Evolutionary conservation across 2,329 filamentous ascomycete genomes (phyloP).

Genomic region (Fusarium mangiferae): DNA sequence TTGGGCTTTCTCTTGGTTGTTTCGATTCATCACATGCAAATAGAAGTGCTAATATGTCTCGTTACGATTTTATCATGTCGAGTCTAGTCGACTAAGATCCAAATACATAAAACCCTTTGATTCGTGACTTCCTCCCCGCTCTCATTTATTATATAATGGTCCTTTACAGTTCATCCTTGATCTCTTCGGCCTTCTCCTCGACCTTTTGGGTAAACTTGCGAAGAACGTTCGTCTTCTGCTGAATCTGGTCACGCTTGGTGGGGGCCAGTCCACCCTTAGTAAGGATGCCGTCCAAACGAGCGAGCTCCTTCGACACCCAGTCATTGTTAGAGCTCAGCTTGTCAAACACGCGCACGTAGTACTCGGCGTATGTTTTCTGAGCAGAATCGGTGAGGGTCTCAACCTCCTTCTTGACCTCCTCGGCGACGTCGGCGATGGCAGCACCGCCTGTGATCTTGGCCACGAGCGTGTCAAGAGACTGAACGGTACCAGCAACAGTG

Average conservation of each 20-base stretch:
- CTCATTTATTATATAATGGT: slow-evolving; percentile 8
- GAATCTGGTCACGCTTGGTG: slow-evolving; percentile 89
- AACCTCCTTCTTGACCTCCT: slow-evolving; percentile 78
- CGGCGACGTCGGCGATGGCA: slow-evolving; percentile 70
- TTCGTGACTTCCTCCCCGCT: slow-evolving; percentile 21
- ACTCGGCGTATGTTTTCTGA: slow-evolving; percentile 84
- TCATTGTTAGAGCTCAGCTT: slow-evolving; percentile 82
- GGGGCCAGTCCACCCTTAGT: slow-evolving; percentile 87
- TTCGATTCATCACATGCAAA: slow-evolving; percentile 16
- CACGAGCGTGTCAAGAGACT: slow-evolving; percentile 79
- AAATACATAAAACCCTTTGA: slow-evolving; percentile 28
- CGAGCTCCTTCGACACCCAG: slow-evolving; percentile 87
- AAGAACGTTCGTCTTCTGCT: slow-evolving; percentile 87
- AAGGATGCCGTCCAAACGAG: slow-evolving; percentile 81
- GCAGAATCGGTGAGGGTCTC: slow-evolving; percentile 69
- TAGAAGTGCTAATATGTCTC: slow-evolving; percentile 16
- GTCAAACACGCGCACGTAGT: slow-evolving; percentile 91
- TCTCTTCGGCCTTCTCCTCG: slow-evolving; percentile 72
- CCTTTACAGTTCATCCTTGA: slow-evolving; percentile 51
- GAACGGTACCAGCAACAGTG: slow-evolving; percentile 82
- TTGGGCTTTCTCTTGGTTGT: slow-evolving; percentile 25
- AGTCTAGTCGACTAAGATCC: slow-evolving; percentile 32
- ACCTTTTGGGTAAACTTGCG: slow-evolving; percentile 76
- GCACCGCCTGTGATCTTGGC: slow-evolving; percentile 75
- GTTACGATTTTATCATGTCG: slow-evolving; percentile 31